These are phyloP conservation scores for Alternaria incomplexa DNA, from an alignment of 2,329 filamentous ascomycete genomes.

Conservation along the genomic window DNA sequence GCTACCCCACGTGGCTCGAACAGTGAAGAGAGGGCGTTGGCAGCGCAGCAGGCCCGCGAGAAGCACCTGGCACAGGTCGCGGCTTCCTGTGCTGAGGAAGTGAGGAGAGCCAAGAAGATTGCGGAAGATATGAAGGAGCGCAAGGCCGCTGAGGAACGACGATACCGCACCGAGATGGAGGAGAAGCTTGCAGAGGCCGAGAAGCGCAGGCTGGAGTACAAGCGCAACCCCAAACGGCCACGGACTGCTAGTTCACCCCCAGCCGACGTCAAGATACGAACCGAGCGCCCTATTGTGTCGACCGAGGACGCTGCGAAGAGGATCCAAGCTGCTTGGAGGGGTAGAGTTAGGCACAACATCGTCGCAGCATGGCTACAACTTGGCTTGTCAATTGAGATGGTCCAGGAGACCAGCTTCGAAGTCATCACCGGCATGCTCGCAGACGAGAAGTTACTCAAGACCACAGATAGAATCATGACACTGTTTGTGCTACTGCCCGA, in stretches of 20 bases:
- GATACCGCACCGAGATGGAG: constrained; percentile 76
- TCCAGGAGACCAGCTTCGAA: constrained; percentile 74
- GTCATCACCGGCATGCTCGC: constrained; percentile 72
- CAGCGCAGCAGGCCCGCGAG: constrained; percentile 78
- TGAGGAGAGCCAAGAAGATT: constrained; percentile 81
- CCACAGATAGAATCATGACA: constrained; percentile 70
- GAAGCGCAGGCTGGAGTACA: constrained; percentile 65
- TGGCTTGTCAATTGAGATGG: constrained; percentile 72
- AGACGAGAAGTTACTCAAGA: constrained; percentile 68
- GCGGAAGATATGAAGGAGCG: constrained; percentile 82
- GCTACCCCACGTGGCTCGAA: constrained; percentile 69
- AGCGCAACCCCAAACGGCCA: constrained; percentile 62
- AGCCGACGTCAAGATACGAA: constrained; percentile 49
- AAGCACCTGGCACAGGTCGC: constrained; percentile 83
- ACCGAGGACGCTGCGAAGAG: constrained; percentile 67
- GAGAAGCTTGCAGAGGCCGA: constrained; percentile 81
- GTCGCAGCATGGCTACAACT: constrained; percentile 71
- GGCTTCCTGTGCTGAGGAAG: constrained; percentile 80
- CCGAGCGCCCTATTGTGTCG: constrained; percentile 51
- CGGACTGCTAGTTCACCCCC: constrained; percentile 61
- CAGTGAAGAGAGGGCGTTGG: constrained; percentile 77
- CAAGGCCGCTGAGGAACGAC: constrained; percentile 74
- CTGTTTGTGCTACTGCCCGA: constrained; percentile 67
- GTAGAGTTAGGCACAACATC: constrained; percentile 61
- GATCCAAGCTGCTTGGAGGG: constrained; percentile 75